Conservation (phyloP, 805 yeast genomes). For the Cephaloascus albidus region DNA sequence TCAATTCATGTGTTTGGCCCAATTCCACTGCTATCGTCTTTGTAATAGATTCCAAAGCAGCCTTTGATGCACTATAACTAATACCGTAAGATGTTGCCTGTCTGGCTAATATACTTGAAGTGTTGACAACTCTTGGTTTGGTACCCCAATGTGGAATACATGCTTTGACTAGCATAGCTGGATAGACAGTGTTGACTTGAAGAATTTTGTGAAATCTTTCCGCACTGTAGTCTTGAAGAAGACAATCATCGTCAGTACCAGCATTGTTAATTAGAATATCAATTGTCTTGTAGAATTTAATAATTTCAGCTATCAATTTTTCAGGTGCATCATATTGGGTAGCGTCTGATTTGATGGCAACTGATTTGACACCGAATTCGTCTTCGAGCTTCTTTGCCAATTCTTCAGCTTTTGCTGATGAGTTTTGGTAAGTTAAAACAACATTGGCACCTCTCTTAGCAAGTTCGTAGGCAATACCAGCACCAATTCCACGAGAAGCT, state of each 20-base stretch:
- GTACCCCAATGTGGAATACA: constrained; percentile 5
- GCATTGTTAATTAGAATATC: constrained; percentile 11
- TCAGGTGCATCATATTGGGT: constrained; percentile 1
- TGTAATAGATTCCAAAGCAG: constrained; percentile 7
- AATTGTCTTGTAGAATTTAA: constrained; percentile 3
- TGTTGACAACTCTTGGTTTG: constrained; percentile 7
- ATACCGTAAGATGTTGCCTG: constrained; percentile 1
- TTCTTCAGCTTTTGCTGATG: constrained; percentile 3
- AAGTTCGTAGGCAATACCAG: constrained; percentile 6
- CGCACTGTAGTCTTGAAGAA: too few species aligned
- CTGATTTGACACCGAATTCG: constrained; percentile 3
- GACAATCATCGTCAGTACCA: too few species aligned
- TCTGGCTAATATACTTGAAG: too few species aligned
- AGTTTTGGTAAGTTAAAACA: constrained; percentile 5
- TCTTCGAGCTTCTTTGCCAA: constrained; percentile 1
- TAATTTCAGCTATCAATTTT: constrained; percentile 4
- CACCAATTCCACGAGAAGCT: constrained; percentile 10
- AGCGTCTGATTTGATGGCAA: constrained; percentile 5
- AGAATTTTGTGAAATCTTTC: constrained; percentile 3
- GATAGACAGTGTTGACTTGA: constrained; percentile 7
- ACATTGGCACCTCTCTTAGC: constrained; percentile 9
- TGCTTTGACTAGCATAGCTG: too few species aligned
- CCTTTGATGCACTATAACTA: constrained; percentile 8
- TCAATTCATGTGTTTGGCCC: constrained; percentile 6
- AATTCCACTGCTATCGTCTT: constrained; percentile 8